phyloP scores from a whole-genome alignment of 2,329 filamentous ascomycete genomes.

The Mycocentrospora acerina region DNA sequence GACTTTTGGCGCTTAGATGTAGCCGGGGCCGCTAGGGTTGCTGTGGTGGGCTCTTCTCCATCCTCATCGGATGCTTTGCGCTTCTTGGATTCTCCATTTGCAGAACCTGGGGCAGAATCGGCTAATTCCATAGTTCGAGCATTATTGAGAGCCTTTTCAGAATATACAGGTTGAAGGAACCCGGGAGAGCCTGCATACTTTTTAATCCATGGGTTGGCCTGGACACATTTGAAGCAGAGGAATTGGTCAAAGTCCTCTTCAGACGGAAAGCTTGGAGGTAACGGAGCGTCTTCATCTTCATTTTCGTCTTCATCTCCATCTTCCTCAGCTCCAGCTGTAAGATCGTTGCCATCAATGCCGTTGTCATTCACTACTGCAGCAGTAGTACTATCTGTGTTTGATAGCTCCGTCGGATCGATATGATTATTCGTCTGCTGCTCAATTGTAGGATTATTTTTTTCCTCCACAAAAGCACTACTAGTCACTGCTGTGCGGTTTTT shows the following conservation, averaged over 20 bases:
- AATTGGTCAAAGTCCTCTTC: constrained; percentile 90
- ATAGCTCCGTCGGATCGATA: constrained; percentile 8
- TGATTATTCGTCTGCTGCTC: constrained; percentile 13
- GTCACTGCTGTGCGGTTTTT: constrained; percentile 9
- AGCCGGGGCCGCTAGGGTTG: constrained; percentile 16
- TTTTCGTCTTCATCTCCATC: constrained; percentile 49
- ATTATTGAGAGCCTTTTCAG: constrained; percentile 30
- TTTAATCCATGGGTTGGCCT: constrained; percentile 89
- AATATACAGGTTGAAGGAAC: constrained; percentile 74
- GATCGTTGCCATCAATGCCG: constrained; percentile 36
- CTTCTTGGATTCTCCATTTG: constrained; percentile 40
- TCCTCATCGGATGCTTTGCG: constrained; percentile 50
- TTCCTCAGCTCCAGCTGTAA: constrained; percentile 56
- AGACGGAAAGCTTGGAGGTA: constrained; percentile 81
- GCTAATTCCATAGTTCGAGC: constrained; percentile 8
- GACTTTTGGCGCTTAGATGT: constrained; percentile 40
- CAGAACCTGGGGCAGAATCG: constrained; percentile 14
- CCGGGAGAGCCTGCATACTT: constrained; percentile 77
- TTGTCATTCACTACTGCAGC: constrained; percentile 17
- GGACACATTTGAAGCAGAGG: constrained; percentile 91
- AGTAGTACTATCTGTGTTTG: constrained; percentile 19
- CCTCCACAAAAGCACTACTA: constrained; percentile 4
- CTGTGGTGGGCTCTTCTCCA: constrained; percentile 21
- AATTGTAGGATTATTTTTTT: constrained; percentile 2
- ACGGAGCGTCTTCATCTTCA: constrained; percentile 59